Percentiles rank a stretch among this genome's conserved stretches.
Evolutionary conservation across 352 stramenopile species (phyloP).

Genomic region (Phytophthora pistaciae): DNA sequence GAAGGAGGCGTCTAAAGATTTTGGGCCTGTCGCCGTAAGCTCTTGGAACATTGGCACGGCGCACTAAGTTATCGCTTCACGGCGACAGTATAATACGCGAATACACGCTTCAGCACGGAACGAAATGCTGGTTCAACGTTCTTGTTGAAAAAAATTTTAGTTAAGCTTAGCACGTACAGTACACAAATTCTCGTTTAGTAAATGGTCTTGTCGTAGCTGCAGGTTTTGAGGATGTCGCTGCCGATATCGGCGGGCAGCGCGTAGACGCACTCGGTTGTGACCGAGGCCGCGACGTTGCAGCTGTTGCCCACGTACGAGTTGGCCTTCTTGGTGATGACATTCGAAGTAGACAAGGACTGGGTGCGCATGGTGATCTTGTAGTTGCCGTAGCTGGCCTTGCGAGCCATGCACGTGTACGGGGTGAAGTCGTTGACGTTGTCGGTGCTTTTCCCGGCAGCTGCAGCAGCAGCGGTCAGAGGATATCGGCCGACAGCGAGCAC

Average conservation of each 20-base stretch:
- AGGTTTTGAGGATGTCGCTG: conserved; percentile 38
- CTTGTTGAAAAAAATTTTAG: too few relatives aligned
- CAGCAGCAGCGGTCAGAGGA: conserved; percentile 52
- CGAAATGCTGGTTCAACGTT: background rate
- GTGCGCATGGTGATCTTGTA: conserved; percentile 72
- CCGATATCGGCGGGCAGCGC: conserved; percentile 51
- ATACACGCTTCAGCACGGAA: background rate
- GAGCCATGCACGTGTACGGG: conserved; percentile 69
- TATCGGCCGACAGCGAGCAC: conserved; percentile 69
- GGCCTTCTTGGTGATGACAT: conserved; percentile 43
- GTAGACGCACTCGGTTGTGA: conserved; percentile 56
- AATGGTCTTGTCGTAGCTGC: conserved; percentile 60
- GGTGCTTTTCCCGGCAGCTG: conserved; percentile 41
- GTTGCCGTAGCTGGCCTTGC: conserved; percentile 70
- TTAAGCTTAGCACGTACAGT: background rate
- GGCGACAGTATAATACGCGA: background rate
- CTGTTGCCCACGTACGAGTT: conserved; percentile 81
- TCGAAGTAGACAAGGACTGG: conserved; percentile 43
- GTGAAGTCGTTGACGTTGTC: conserved; percentile 53
- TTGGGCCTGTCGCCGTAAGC: background rate
- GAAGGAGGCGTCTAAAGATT: background rate
- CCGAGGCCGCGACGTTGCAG: conserved; percentile 39
- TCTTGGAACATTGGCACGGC: background rate
- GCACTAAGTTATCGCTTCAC: background rate
- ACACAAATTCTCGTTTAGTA: conserved; percentile 23